Percentiles rank a stretch among this genome's conserved stretches.
phyloP scores from a whole-genome alignment of 1,284 basidiomycete species.

The Entoloma clypeatum region DNA sequence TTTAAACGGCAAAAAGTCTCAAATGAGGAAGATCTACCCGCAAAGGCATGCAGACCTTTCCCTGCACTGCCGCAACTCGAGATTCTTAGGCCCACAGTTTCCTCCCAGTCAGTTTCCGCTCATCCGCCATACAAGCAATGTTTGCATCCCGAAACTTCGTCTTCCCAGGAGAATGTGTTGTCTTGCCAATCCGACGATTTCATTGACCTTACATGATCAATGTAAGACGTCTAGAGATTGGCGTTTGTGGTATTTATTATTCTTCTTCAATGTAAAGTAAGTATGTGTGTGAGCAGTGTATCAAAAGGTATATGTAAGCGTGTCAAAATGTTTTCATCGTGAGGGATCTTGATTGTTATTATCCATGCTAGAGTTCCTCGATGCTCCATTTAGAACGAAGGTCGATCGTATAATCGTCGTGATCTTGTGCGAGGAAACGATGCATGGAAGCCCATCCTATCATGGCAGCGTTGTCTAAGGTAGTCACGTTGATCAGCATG shows the following conservation, averaged over 20 bases:
- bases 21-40: neutral
- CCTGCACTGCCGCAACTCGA: slow-evolving; percentile 6
- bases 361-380: slow-evolving; percentile 49
- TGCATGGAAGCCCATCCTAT: slow-evolving; percentile 87
- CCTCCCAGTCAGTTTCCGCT: neutral
- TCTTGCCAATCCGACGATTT: slow-evolving; percentile 9
- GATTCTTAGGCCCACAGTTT: neutral
- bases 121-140: neutral
- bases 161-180: slow-evolving; percentile 13
- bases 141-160: slow-evolving; percentile 9
- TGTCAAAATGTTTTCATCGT: no score
- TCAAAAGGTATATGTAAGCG: neutral
- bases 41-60: neutral
- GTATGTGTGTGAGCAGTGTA: no score
- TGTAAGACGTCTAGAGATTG: neutral
- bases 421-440: slow-evolving; percentile 63
- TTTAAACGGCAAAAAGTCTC: slow-evolving; percentile 9
- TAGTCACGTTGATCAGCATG: no score
- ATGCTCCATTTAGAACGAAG: slow-evolving; percentile 69
- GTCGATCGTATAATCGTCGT: slow-evolving; percentile 62
- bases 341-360: no score
- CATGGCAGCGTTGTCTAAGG: slow-evolving; percentile 98
- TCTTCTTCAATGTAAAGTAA: neutral
- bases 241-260: neutral
- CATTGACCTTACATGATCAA: slow-evolving; percentile 12